Conservation (phyloP, 2,329 filamentous ascomycete species). For the Exophiala aquamarina region DNA sequence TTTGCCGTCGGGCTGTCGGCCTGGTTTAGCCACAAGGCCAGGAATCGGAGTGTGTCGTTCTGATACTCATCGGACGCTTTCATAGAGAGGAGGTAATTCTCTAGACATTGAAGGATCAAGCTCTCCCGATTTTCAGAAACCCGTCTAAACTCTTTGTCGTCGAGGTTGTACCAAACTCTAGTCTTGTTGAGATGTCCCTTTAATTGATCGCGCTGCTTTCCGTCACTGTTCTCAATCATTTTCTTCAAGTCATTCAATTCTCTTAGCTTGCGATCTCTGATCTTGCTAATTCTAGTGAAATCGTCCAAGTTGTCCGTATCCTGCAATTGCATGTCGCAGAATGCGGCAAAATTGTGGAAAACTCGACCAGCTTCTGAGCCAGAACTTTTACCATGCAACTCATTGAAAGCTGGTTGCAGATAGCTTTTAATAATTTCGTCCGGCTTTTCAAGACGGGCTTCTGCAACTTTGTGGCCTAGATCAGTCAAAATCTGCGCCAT, state of each 20-base stretch:
- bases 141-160: constrained; percentile 80
- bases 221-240: constrained; percentile 45
- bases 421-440: constrained; percentile 87
- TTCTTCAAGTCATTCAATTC: constrained; percentile 74
- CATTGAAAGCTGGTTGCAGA: constrained; percentile 77
- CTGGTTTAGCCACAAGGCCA: constrained; percentile 89
- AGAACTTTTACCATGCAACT: constrained; percentile 67
- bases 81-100: constrained; percentile 88
- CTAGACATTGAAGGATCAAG: constrained; percentile 83
- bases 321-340: constrained; percentile 92
- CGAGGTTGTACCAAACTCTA: constrained; percentile 86
- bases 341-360: constrained; percentile 90
- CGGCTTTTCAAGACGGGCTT: constrained; percentile 86
- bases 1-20: constrained; percentile 76
- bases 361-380: constrained; percentile 80
- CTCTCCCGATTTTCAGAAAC: constrained; percentile 74
- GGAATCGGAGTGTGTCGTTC: constrained; percentile 86
- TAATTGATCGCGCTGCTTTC: constrained; percentile 56
- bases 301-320: constrained; percentile 84
- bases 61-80: constrained; percentile 84
- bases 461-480: constrained; percentile 82
- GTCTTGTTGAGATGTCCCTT: constrained; percentile 67
- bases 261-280: constrained; percentile 76
- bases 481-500: constrained; percentile 80
- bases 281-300: constrained; percentile 72